Percentiles rank a stretch among this genome's conserved stretches.
These are phyloP conservation scores for Selaginella tamariscina DNA, from an alignment of 75 land plant species.

Conservation along the genomic window DNA sequence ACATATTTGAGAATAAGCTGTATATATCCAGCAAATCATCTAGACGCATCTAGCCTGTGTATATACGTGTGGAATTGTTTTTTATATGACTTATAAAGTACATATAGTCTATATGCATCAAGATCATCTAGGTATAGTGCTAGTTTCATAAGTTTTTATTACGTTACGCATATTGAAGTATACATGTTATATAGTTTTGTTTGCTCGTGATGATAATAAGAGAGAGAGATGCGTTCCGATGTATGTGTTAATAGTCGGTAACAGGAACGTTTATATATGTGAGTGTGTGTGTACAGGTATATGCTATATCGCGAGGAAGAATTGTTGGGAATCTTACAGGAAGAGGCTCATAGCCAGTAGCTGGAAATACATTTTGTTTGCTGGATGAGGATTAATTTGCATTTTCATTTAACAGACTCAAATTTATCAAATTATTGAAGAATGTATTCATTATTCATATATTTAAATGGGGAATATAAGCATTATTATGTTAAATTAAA, in stretches of 20 bases:
- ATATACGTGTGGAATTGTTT: not conserved
- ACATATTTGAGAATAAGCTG: not conserved
- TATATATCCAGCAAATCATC: not conserved
- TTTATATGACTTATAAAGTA: not conserved
- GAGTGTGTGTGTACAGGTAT: slow-evolving; percentile 14
- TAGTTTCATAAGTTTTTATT: not conserved
- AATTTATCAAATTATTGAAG: too few species aligned
- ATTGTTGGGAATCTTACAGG: slow-evolving; percentile 16
- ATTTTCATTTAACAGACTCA: too few species aligned
- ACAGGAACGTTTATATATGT: not conserved
- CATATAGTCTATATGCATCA: not conserved
- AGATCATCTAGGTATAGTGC: not conserved
- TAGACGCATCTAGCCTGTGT: not conserved
- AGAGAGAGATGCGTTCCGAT: too few species aligned
- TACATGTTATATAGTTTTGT: not conserved
- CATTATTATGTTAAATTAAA: too few species aligned
- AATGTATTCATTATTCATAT: too few species aligned
- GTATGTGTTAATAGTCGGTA: not conserved
- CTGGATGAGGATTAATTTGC: too few species aligned
- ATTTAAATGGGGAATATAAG: too few species aligned
- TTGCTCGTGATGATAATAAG: not conserved
- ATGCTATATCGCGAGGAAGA: slow-evolving; percentile 19
- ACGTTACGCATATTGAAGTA: too few species aligned
- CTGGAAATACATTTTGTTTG: too few species aligned
- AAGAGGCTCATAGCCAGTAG: too few species aligned